These are phyloP conservation scores for Isoetes taiwanensis DNA, from an alignment of 75 land plant species.

Conservation along the genomic window DNA sequence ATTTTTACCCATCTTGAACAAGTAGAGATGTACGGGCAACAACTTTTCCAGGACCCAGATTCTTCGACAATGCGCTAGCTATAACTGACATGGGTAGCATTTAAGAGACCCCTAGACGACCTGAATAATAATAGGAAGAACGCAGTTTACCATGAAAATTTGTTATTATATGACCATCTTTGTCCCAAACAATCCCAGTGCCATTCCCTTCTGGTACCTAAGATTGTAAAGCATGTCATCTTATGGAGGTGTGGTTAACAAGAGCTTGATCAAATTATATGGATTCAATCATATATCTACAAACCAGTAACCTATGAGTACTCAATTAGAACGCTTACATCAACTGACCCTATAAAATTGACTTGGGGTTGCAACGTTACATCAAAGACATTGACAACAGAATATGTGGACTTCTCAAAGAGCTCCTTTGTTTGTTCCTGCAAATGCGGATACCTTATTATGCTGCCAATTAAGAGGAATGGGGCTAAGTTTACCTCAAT, in stretches of 20 bases:
- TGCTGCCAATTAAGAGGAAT: no score
- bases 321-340: conserved; percentile 29
- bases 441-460: no score
- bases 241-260: no score
- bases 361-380: conserved; percentile 70
- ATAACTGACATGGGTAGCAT: conserved; percentile 54
- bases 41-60: conserved; percentile 46
- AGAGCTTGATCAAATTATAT: no score
- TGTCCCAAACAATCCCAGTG: conserved; percentile 88
- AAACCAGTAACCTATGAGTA: neutral
- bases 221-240: conserved; percentile 2
- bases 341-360: conserved; percentile 76
- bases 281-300: neutral
- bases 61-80: conserved; percentile 68
- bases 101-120: no score
- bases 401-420: conserved; percentile 78
- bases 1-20: conserved; percentile 64
- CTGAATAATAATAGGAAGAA: no score
- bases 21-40: conserved; percentile 85
- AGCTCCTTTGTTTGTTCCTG: conserved; percentile 66
- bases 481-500: conserved; percentile 38
- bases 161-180: conserved; percentile 78
- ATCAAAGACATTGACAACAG: conserved; percentile 88
- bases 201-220: conserved; percentile 99
- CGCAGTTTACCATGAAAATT: conserved; percentile 79